Evolutionary conservation across 345 rosid species (phyloP).

Genomic region (Brassica nigra): DNA sequence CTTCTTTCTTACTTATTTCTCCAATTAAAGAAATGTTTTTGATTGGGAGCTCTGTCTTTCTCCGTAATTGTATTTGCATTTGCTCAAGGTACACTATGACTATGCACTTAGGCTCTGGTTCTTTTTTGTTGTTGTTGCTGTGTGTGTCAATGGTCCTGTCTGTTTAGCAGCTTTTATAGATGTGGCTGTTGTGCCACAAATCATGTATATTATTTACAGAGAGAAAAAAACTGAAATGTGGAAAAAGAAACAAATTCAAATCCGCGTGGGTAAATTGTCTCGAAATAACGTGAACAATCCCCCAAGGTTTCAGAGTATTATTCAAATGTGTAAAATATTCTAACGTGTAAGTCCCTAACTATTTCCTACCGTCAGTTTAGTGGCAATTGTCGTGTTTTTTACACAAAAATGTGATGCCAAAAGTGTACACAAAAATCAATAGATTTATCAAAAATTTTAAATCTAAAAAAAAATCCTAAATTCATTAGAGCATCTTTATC

Average conservation of each 20-base stretch:
- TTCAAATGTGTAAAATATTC: not conserved
- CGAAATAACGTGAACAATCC: conserved; percentile 1
- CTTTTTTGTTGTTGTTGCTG: not conserved
- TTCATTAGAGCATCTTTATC: no score
- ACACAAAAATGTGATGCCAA: not conserved
- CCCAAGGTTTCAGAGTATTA: not conserved
- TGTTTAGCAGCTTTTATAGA: no score
- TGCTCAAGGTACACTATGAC: not conserved
- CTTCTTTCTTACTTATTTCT: not conserved
- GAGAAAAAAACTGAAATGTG: not conserved
- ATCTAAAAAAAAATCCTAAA: no score
- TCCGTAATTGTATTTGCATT: not conserved
- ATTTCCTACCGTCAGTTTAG: conserved; percentile 15
- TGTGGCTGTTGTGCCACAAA: no score
- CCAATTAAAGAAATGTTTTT: not conserved
- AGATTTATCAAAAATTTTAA: no score
- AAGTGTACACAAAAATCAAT: no score
- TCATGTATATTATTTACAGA: no score
- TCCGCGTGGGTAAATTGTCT: not conserved
- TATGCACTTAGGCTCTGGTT: conserved; percentile 13
- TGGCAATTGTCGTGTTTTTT: conserved; percentile 11
- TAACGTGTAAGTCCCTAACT: conserved; percentile 11
- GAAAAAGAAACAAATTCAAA: not conserved
- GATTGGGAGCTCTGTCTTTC: not conserved
- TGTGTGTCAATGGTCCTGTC: conserved; percentile 9